Percentiles rank a stretch among this genome's conserved stretches.
These are phyloP conservation scores for Annona cherimola DNA, from an alignment of 164 flowering plant species.

Conservation along the genomic window DNA sequence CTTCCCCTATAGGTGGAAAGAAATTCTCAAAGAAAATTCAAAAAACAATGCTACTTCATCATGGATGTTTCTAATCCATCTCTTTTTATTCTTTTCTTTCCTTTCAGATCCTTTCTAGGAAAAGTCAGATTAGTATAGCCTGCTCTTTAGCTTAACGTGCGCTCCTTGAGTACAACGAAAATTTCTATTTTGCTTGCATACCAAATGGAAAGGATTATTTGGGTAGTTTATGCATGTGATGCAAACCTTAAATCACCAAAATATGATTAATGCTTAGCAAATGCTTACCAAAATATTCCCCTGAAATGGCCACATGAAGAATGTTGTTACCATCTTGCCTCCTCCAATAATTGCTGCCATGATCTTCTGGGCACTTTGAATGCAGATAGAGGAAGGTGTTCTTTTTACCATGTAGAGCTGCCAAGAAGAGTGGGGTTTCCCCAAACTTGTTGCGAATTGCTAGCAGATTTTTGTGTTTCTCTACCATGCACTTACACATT, in stretches of 20 bases:
- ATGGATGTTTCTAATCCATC: too few relatives aligned
- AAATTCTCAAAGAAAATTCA: too few relatives aligned
- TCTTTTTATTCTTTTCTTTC: too few relatives aligned
- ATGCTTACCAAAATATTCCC: constrained; percentile 19
- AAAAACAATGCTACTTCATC: too few relatives aligned
- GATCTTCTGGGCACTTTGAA: background rate
- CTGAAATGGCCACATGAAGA: constrained; percentile 21
- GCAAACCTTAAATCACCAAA: background rate
- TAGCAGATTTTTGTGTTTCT: background rate
- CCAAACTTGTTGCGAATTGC: constrained; percentile 6
- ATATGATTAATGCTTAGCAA: background rate
- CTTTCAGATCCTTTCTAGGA: too few relatives aligned
- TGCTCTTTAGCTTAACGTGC: too few relatives aligned
- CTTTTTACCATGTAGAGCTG: constrained; percentile 15
- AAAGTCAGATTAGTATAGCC: too few relatives aligned
- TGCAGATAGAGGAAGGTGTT: constrained; percentile 11
- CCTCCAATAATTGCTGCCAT: constrained; percentile 7
- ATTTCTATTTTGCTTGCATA: too few relatives aligned
- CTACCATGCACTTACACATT: constrained; percentile 13
- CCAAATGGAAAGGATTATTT: too few relatives aligned
- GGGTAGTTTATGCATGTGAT: background rate
- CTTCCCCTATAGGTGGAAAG: too few relatives aligned
- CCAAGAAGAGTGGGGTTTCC: constrained; percentile 22
- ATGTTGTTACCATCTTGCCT: constrained; percentile 24
- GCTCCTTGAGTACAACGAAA: too few relatives aligned